Evolutionary conservation across 1,284 basidiomycete genomes (phyloP).

Genomic region (Tetrapyrgos nigripes): DNA sequence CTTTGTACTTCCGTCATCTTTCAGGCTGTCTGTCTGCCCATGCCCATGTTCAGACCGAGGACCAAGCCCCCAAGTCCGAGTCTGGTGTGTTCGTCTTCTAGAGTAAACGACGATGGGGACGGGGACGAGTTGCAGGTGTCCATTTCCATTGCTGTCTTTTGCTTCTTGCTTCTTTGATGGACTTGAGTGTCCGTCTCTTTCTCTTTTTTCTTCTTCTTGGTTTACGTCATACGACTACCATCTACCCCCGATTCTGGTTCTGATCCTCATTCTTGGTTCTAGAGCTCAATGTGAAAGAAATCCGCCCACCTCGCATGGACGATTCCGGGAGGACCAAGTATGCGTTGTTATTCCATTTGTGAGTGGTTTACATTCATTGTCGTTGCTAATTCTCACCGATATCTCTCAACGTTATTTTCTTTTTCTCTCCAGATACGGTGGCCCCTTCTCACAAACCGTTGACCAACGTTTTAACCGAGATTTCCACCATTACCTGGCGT

Average conservation of each 20-base stretch:
- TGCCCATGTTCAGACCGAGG: neutral
- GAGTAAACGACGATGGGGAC: too few species aligned
- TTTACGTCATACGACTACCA: constrained; percentile 17
- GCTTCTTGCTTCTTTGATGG: neutral
- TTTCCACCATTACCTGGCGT: constrained; percentile 90
- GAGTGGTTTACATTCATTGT: constrained; percentile 31
- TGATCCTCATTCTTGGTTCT: constrained; percentile 1
- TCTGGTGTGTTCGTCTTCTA: too few species aligned
- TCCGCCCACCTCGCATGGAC: constrained; percentile 92
- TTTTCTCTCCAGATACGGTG: constrained; percentile 74
- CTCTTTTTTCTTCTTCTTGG: constrained; percentile 16
- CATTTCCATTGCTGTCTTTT: too few species aligned
- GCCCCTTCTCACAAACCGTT: constrained; percentile 85
- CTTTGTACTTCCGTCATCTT: too few species aligned
- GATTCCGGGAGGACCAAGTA: constrained; percentile 92
- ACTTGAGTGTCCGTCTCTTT: too few species aligned
- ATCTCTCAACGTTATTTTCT: constrained; percentile 7
- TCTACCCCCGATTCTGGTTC: neutral
- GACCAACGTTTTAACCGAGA: constrained; percentile 70
- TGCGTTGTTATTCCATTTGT: constrained; percentile 90
- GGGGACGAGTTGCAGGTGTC: too few species aligned
- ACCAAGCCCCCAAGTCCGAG: too few species aligned
- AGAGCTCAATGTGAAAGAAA: constrained; percentile 90
- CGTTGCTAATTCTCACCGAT: neutral
- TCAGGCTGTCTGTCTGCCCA: too few species aligned